Percentiles rank a stretch among this genome's conserved stretches.
These are phyloP conservation scores for Mimosa bimucronata DNA, from an alignment of 306 rosid species.

Conservation along the genomic window DNA sequence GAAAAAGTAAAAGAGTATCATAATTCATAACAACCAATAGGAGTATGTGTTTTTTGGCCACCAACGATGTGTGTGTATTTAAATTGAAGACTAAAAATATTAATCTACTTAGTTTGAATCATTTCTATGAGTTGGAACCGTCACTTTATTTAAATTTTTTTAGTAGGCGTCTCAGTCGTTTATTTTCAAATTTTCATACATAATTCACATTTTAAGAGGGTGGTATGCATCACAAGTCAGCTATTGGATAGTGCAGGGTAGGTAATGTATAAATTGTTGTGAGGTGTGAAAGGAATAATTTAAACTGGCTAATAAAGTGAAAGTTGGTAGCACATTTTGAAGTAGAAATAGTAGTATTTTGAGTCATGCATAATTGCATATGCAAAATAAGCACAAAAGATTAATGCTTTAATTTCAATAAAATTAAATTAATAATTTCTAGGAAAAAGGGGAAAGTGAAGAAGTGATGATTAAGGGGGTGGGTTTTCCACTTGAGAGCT, in stretches of 20 bases:
- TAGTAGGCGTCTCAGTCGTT: no score
- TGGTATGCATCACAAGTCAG: background rate
- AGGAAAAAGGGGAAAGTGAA: constrained; percentile 43
- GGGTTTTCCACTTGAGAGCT: constrained; percentile 59
- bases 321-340: background rate
- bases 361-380: background rate
- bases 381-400: background rate
- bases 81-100: no score
- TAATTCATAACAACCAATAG: no score
- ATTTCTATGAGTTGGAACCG: no score
- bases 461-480: constrained; percentile 58
- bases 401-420: background rate
- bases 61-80: no score
- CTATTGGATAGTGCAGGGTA: background rate
- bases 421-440: background rate
- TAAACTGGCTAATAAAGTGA: background rate
- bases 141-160: no score
- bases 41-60: no score
- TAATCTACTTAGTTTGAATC: no score
- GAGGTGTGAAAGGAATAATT: background rate
- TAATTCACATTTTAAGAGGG: background rate
- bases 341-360: background rate
- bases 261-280: background rate
- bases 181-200: no score
- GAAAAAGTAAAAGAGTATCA: no score